Evolutionary conservation across 441 rosid genomes (phyloP).

Genomic region (Adansonia rubrostipa): DNA sequence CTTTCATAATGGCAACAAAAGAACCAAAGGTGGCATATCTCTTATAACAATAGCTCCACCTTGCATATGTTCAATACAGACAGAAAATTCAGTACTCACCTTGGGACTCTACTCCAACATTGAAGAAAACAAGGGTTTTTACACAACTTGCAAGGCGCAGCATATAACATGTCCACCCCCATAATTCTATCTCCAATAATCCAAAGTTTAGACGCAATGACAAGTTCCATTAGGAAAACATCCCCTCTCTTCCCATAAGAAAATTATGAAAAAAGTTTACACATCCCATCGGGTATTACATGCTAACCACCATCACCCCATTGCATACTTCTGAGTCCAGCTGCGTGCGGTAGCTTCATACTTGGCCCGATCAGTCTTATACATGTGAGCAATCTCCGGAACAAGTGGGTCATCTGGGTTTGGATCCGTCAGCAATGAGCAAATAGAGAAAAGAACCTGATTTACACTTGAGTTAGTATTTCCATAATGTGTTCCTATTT

Average conservation of each 20-base stretch:
- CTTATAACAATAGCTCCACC: neutral
- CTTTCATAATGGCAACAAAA: neutral
- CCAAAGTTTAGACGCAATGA: neutral
- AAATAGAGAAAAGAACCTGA: constrained; percentile 45
- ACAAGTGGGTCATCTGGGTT: constrained; percentile 48
- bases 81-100: neutral
- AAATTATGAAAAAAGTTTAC: neutral
- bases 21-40: neutral
- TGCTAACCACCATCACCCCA: constrained; percentile 33
- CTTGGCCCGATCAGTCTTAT: constrained; percentile 39
- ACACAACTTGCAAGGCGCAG: neutral
- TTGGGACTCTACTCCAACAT: neutral
- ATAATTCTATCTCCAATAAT: neutral
- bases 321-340: constrained; percentile 51
- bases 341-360: constrained; percentile 43
- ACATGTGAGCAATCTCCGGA: constrained; percentile 47
- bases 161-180: constrained; percentile 1
- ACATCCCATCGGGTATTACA: neutral
- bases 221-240: neutral
- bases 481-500: neutral
- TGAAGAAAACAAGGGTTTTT: constrained; percentile 1
- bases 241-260: neutral
- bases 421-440: constrained; percentile 43
- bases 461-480: neutral
- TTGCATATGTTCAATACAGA: neutral